A percentile compares a stretch with the other conserved stretches of the same genome.
These are phyloP conservation scores for Nidula microcarpa DNA, from an alignment of 768 basidiomycete genomes.

Conservation along the genomic window DNA sequence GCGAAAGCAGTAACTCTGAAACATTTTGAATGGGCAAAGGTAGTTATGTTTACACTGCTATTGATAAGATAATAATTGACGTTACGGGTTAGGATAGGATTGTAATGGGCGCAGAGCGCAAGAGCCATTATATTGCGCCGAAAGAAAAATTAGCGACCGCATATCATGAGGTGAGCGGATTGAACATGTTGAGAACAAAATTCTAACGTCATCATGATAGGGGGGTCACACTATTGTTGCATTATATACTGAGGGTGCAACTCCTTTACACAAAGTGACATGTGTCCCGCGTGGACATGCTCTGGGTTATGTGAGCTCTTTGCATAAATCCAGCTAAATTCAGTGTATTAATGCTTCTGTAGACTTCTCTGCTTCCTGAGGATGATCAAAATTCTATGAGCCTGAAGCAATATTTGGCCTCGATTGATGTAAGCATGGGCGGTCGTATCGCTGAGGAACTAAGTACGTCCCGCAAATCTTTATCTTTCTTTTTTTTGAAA, in stretches of 20 bases:
- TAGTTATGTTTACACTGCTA: constrained; percentile 1
- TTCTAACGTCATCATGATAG: constrained; percentile 24
- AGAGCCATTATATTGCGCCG: constrained; percentile 83
- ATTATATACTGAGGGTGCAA: constrained; percentile 90
- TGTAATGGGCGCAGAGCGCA: constrained; percentile 94
- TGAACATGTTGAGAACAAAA: not conserved
- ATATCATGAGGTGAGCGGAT: constrained; percentile 78
- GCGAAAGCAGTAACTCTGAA: constrained; percentile 65
- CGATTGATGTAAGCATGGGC: constrained; percentile 91
- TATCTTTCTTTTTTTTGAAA: constrained; percentile 3
- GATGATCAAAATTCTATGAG: constrained; percentile 73
- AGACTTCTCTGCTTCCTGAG: constrained; percentile 79
- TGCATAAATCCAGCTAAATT: constrained; percentile 1
- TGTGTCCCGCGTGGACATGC: constrained; percentile 96
- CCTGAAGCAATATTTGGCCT: constrained; percentile 70
- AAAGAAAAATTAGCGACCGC: constrained; percentile 88
- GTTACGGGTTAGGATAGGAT: constrained; percentile 69
- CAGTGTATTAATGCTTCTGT: constrained; percentile 9
- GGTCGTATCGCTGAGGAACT: constrained; percentile 95
- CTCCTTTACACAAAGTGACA: constrained; percentile 97
- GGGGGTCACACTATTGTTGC: constrained; percentile 95
- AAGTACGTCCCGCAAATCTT: constrained; percentile 37
- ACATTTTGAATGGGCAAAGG: constrained; percentile 99
- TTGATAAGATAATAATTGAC: not conserved
- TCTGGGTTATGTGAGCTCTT: constrained; percentile 70